Evolutionary conservation across 2,329 filamentous ascomycete genomes (phyloP), one percentile per base, ranked within the genome.

Genomic region (Alternaria incomplexa): DNA sequence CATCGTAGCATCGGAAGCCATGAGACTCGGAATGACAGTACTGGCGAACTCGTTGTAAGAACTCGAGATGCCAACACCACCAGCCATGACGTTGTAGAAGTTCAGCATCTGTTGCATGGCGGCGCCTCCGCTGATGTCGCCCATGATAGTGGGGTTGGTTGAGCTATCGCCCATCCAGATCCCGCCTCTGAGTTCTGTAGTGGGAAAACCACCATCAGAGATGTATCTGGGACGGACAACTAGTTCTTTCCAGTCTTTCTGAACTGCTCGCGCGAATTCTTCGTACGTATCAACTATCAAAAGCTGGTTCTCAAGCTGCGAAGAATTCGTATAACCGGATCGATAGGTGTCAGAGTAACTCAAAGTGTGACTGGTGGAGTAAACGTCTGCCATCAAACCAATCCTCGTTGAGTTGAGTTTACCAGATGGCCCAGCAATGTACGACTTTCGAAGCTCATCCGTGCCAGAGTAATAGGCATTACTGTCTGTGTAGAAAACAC

Each of bases 181-280:
- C 2, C 72, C 72, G 11, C 70, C 72, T 8, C 26, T 13, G 86
- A 55, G 93, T 83, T 48, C 43, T 10, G 63, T 47, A 11, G 20
- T 66, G 12, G 63, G 52, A 1, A 56, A 51, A 6, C 44, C 22
- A 22, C 44, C 44, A 23, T 22, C 44, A 15, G 12, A 47, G 44
- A 13, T 22, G 20, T 30, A 22, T 9, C 10, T 23, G 45, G 46
- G 54, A 20, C 15, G 25, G 4, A 7, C 26, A 9, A 58, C 59
- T 15, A 58, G 88, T 87, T 59, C 93, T 84, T 36, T 91, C 91
- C 5, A 88, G 53, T 96, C 86, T 63, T 87, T 89, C 11, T 83
- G 73, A 56, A 89, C 87, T 22, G 65, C 63, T 12, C 61, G 28
- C 6, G 46, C 52, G 77, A 96, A 96, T 0, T 90, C 87, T 22